A percentile compares a stretch with the other conserved stretches of the same genome.
These are phyloP conservation scores for Diaporthe sp. DNA, from an alignment of 2,329 filamentous ascomycete genomes.

Conservation along the genomic window DNA sequence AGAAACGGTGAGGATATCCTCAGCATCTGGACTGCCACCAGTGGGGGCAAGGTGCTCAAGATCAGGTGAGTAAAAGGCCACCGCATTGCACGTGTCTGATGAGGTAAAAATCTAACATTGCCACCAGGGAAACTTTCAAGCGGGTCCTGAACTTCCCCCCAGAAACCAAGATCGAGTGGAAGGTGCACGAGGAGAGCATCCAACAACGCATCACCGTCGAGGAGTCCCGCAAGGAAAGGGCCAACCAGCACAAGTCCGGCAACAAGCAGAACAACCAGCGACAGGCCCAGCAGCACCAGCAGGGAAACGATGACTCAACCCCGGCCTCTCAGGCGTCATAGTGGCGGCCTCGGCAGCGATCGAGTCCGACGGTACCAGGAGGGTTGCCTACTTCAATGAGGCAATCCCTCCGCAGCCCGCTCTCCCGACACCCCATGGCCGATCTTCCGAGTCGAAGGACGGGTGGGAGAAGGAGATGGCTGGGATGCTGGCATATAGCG, in stretches of 20 bases:
- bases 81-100: not conserved
- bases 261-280: slow-evolving; percentile 51
- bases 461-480: not conserved
- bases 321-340: slow-evolving; percentile 36
- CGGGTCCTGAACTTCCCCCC: slow-evolving; percentile 86
- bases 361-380: not conserved
- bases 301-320: slow-evolving; percentile 34
- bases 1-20: slow-evolving; percentile 96
- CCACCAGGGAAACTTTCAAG: slow-evolving; percentile 88
- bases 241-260: slow-evolving; percentile 59
- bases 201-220: slow-evolving; percentile 91
- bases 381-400: not conserved
- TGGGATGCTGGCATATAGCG: slow-evolving; percentile 18
- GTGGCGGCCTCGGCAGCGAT: not conserved
- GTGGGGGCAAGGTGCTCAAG: slow-evolving; percentile 93
- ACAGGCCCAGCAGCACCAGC: slow-evolving; percentile 43
- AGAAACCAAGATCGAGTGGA: slow-evolving; percentile 94
- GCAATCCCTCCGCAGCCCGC: not conserved
- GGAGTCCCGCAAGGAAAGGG: slow-evolving; percentile 90
- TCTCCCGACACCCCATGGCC: not conserved
- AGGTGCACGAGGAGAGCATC: slow-evolving; percentile 96
- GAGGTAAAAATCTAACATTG: not conserved
- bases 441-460: not conserved
- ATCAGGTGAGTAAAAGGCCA: slow-evolving; percentile 77
- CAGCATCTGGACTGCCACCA: slow-evolving; percentile 96